Base-by-base conservation (phyloP, 352 stramenopile species). In the Saprolegnia parasitica region DNA sequence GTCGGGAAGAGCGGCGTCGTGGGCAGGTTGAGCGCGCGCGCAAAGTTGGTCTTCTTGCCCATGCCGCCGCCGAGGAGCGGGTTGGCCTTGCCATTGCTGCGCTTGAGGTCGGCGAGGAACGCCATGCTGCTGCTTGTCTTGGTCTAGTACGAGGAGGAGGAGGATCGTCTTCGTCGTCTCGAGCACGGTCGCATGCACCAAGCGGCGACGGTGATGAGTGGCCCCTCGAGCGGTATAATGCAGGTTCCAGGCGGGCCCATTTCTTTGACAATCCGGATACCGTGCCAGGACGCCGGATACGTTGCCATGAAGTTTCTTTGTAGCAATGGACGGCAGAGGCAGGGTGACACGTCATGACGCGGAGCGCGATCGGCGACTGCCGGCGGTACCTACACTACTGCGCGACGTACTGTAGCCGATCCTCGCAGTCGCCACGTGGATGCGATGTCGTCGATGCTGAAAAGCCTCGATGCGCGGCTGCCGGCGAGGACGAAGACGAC, bases 81-180 rank as follows among this genome's bases (percentile, higher is more conserved):
- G 15, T 70, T 70, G 58, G 35, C 11, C 20, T 49, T 54, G 21
- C 50, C 52, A n/a, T 16, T 60, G 11, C 3, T 49, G 42, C 42
- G 52, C 24, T 60, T 58, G n/a, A 63, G 46, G 11, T 63, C 54
- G 32, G 63, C 63, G 24, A 70, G 55, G 54, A 70, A 70, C n/a
- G 63, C 54, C 63, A 70, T 70, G 37, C 37, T 21, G 21, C 42
- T 49, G 42, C 18, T 15, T n/a, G 11, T 15, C 42, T 49, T 35
- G 29, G 29, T 35, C 29, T 35, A 35, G 29, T 35, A 35, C 29
- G 29, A 35, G 29, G 29, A 35, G 29, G 29, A 35, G 29, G 29
- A 35, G 29, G 29, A 35, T 35, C 29, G 18, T 49, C 42, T 49
- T n/a, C 13, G 11, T n/a, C 42, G 42, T n/a, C 42, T 49, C 42